These are phyloP conservation scores for Cymodocea nodosa DNA, from an alignment of 116 monocot genomes.

Conservation along the genomic window DNA sequence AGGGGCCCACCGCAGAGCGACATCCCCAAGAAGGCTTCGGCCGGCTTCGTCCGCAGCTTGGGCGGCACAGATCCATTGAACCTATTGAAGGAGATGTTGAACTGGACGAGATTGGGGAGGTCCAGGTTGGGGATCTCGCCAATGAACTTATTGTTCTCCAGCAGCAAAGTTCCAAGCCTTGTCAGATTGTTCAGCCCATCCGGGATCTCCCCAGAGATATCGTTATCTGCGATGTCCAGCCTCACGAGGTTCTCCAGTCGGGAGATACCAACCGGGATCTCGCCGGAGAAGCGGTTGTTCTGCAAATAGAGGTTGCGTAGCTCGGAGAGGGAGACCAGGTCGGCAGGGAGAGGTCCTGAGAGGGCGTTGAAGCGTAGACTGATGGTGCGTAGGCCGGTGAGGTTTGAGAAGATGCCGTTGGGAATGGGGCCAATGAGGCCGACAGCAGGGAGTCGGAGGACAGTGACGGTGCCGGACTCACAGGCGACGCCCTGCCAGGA, in stretches of 20 bases:
- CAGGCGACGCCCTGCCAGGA: constrained; percentile 26
- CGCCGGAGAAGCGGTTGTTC: constrained; percentile 52
- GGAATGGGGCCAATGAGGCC: constrained; percentile 35
- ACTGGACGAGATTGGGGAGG: constrained; percentile 29
- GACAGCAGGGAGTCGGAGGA: constrained; percentile 26
- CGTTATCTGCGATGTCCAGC: constrained; percentile 47
- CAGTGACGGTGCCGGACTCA: constrained; percentile 10
- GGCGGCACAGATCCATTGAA: constrained; percentile 50
- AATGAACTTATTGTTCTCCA: constrained; percentile 40
- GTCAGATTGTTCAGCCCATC: constrained; percentile 34
- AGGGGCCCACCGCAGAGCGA: constrained; percentile 44
- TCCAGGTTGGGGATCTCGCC: constrained; percentile 63
- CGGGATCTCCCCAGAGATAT: constrained; percentile 48
- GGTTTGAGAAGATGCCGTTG: constrained; percentile 16
- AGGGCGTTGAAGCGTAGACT: constrained; percentile 26
- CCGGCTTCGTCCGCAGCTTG: constrained; percentile 15
- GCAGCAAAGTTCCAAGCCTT: constrained; percentile 35
- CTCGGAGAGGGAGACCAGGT: constrained; percentile 23
- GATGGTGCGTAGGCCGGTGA: constrained; percentile 19
- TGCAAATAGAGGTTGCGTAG: constrained; percentile 64
- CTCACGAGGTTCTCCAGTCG: constrained; percentile 33
- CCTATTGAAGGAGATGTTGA: constrained; percentile 63
- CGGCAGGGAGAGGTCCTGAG: constrained; percentile 51
- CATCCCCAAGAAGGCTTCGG: constrained; percentile 41
- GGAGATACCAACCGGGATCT: constrained; percentile 26